phyloP scores from a whole-genome alignment of 768 basidiomycete genomes.

The Boletus rufocinnamomeus region DNA sequence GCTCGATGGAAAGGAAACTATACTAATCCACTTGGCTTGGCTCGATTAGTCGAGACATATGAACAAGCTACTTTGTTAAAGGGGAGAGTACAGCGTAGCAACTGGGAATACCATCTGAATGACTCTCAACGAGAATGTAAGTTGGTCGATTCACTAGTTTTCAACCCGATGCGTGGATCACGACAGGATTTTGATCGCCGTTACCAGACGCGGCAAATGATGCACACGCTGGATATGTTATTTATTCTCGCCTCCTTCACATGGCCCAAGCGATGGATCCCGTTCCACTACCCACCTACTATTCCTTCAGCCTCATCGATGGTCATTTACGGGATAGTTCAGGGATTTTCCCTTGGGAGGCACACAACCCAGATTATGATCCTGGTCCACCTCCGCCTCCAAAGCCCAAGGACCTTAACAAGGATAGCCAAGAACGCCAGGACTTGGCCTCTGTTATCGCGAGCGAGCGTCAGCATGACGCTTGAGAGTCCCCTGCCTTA shows the following conservation, averaged over 20 bases:
- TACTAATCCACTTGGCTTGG: conserved; percentile 57
- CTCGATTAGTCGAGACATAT: conserved; percentile 65
- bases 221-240: conserved; percentile 58
- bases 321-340: conserved; percentile 48
- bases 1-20: conserved; percentile 73
- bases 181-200: conserved; percentile 11
- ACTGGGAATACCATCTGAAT: conserved; percentile 63
- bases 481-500: neutral
- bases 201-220: conserved; percentile 70
- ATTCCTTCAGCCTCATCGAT: conserved; percentile 54
- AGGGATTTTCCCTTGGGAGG: conserved; percentile 45
- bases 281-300: conserved; percentile 43
- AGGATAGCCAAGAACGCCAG: neutral
- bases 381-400: conserved; percentile 67
- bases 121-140: conserved; percentile 59
- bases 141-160: conserved; percentile 24
- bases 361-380: conserved; percentile 69
- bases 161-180: neutral
- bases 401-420: conserved; percentile 28
- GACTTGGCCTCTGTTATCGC: neutral
- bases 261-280: conserved; percentile 44
- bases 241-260: conserved; percentile 49
- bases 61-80: conserved; percentile 54
- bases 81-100: conserved; percentile 60
- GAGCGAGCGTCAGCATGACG: neutral